These are phyloP conservation scores for Botrytis fragariae DNA, from an alignment of 2,329 filamentous ascomycete species.

Conservation along the genomic window DNA sequence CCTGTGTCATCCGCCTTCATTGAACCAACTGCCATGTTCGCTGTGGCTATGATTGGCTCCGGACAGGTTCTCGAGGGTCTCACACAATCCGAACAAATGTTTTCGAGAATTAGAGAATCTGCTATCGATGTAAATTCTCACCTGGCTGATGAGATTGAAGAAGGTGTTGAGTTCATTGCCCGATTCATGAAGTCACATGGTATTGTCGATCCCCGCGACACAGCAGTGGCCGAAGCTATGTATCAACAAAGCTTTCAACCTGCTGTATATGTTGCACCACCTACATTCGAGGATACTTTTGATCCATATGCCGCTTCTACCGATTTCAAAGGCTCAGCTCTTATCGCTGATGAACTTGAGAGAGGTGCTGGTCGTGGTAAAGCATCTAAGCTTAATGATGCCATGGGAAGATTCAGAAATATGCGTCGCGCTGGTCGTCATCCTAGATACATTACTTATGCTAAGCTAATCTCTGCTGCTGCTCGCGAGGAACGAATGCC, in stretches of 20 bases:
- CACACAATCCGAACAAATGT: conserved; percentile 78
- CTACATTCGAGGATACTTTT: conserved; percentile 74
- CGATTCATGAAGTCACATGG: conserved; percentile 57
- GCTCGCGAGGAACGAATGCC: conserved; percentile 81
- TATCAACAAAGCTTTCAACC: conserved; percentile 48
- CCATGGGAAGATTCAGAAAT: conserved; percentile 80
- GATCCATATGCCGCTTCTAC: conserved; percentile 89
- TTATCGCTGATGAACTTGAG: conserved; percentile 88
- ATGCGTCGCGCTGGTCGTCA: conserved; percentile 90
- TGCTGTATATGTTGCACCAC: conserved; percentile 54
- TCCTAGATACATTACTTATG: conserved; percentile 93
- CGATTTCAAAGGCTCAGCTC: conserved; percentile 88
- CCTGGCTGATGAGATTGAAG: conserved; percentile 77
- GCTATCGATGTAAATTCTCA: conserved; percentile 52
- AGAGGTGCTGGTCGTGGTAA: conserved; percentile 63
- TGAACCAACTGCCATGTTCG: conserved; percentile 87
- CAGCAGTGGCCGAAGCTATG: conserved; percentile 46
- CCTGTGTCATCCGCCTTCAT: conserved; percentile 65
- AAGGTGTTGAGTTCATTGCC: conserved; percentile 70
- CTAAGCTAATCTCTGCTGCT: conserved; percentile 88
- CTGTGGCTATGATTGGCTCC: conserved; percentile 80
- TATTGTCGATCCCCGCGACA: conserved; percentile 54
- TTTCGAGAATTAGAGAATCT: conserved; percentile 71
- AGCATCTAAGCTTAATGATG: conserved; percentile 73
- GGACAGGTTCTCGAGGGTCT: conserved; percentile 82